Conservation (phyloP, 495 filamentous ascomycete species). For the Daldinia bambusicola region DNA sequence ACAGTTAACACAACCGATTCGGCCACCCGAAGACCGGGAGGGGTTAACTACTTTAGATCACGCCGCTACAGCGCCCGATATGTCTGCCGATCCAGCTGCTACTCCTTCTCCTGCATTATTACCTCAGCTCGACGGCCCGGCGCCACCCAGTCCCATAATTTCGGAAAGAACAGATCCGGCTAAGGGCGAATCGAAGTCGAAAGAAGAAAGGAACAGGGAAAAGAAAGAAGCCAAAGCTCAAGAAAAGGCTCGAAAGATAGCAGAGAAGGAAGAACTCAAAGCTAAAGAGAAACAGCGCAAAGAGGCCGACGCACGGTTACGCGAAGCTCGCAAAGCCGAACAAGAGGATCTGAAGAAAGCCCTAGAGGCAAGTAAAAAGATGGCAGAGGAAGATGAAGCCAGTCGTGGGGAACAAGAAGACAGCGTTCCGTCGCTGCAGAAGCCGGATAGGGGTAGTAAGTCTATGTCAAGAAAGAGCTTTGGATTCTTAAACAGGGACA, state of each 20-base stretch:
- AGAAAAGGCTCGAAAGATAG: constrained; percentile 61
- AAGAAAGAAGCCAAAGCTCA: constrained; percentile 74
- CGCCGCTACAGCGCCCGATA: constrained; percentile 68
- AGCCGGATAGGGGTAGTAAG: constrained; percentile 52
- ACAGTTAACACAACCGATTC: constrained; percentile 53
- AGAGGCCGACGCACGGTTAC: constrained; percentile 47
- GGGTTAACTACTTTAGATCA: constrained; percentile 66
- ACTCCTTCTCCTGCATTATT: constrained; percentile 47
- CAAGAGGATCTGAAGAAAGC: constrained; percentile 54
- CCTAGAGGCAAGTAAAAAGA: constrained; percentile 57
- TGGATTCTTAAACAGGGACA: constrained; percentile 55
- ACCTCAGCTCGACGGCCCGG: constrained; percentile 46
- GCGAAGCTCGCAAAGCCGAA: constrained; percentile 52
- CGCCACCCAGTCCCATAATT: constrained; percentile 45
- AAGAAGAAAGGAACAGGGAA: constrained; percentile 63
- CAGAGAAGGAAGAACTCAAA: constrained; percentile 73
- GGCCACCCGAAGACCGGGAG: constrained; percentile 61
- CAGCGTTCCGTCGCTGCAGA: constrained; percentile 53
- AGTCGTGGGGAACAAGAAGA: constrained; percentile 51
- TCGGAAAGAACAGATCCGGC: constrained; percentile 47
- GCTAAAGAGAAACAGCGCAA: constrained; percentile 61
- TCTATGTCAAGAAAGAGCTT: constrained; percentile 63
- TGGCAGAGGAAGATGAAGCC: constrained; percentile 54
- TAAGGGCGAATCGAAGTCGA: constrained; percentile 58
- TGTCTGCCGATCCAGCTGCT: constrained; percentile 46